Evolutionary conservation across 345 rosid species (phyloP), one percentile per base, ranked within the genome.

Genomic region (Passiflora organensis): DNA sequence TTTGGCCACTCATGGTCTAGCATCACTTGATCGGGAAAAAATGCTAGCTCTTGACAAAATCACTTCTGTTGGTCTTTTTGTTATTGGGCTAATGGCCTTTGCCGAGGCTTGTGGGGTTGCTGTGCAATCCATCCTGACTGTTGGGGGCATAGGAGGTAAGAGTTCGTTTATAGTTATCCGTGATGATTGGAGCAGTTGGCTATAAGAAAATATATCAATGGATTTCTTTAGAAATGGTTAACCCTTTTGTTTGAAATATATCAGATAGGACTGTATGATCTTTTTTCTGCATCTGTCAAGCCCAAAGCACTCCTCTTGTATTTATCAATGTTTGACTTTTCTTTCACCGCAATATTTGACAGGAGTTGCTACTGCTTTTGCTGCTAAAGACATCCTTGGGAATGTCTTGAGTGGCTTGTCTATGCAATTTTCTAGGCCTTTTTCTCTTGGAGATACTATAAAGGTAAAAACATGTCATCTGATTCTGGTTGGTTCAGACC

Each of bases 281-380:
- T 46, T 50, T 2, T 32, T 47, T 38, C 21, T n/a, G n/a, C 34
- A 37, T 20, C 42, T 12, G 47, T 43, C 32, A 19, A 12, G 16
- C 44, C 12, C 22, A 16, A 13, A 45, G 42, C 16, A 9, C 36
- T 2, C 25, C 45, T 51, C 13, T 42, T 34, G n/a, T 22, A 2
- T 51, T 15, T 51, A 21, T 47, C 34, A 51, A 45, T 20, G 24
- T 25, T 34, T 48, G 48, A 45, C 54, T 54, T 47, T 22, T 19
- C 18, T 25, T 9, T 44, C 17, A 1, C 17, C 42, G 6, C 55
- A 20, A 44, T 51, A 38, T 67, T 67, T 5, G 55, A 50, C 79
- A 93, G 96, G 99, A 53, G 99, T 93, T 51, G 99, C 96, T 43
- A 93, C 99, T 68, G 96, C 96, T 66, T 88, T 93, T 80, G 96